Base-by-base conservation (phyloP, 169 alveolate genomes). In the Neospora caninum region DNA sequence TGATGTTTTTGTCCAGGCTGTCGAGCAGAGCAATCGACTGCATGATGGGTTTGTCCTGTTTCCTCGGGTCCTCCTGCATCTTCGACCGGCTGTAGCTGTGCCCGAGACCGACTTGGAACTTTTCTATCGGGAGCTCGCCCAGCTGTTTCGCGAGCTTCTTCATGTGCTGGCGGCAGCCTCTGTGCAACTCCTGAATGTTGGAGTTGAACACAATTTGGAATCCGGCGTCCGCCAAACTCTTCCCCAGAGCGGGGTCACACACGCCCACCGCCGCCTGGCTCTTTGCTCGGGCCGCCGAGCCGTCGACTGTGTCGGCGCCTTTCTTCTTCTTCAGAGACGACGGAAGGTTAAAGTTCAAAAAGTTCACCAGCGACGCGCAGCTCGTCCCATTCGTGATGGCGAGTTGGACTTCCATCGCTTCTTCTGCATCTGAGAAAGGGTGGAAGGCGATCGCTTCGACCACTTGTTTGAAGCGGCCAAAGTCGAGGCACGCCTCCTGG, bases 11-110 rank as follows among this genome's bases (percentile, higher is more conserved):
- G 92, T 99, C 99, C 91, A 99, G 96, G 84, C 96, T 97, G n/a
- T 67, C 93, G 25, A 92, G 41, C 70, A 93, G 88, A 1, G 99
- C 99, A 45, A 99, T 98, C 69, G 99, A 96, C 95, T 99, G 98
- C 94, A 99, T 98, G 88, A 99, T 98, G 31, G 99, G 99, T 94
- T 99, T 99, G 96, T 99, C 99, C 92, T 98, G 99, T 88, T 99
- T 98, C 95, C 98, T 97, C 29, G 99, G 99, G 96, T 99, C 99
- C 88, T 98, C 96, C 95, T 98, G 97, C 92, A 99, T 96, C 95
- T 98, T 98, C 83, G 97, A 95, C 95, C 99, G 97, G 91, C 99
- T 98, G 96, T 96, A 99, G 89, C 98, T 94, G 92, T 94, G 96
- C 38, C 96, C 96, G n/a, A 94, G 86, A 2, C 96, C 96, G 25